Base-by-base conservation (phyloP, 441 rosid species). In the Erysimum pusillum region DNA sequence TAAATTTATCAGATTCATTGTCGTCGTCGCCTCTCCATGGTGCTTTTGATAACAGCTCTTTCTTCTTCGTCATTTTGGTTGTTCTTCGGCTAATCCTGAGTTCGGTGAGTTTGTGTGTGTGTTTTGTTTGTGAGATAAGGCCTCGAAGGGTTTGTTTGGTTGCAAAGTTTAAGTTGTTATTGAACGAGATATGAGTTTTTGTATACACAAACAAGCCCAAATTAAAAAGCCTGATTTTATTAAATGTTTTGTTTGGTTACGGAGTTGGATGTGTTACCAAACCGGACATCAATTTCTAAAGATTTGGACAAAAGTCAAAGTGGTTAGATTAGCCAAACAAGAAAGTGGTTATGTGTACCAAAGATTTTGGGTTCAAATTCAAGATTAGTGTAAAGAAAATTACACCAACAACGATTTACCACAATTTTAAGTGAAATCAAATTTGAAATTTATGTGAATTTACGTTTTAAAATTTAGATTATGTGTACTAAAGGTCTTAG, bases 21-120 rank as follows among this genome's bases (percentile, higher is more conserved):
- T 78, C 84, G 39, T 87, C 93, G 13, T 82, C 93, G 17, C 88
- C 98, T 65, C 99, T 88, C 97, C 97, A 94, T 7, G 98, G 99
- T 7, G 94, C 98, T 59, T 85, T 87, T 2, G 96, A 79, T 14
- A 92, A 81, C 76, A 94, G 83, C 77, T 91, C 94, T 49, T 84
- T 91, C 90, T 88, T 94, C 73, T 78, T 83, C 78, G 71, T 14
- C 83, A 80, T 80, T 48, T 17, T 45, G 32, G 57, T 11, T 25
- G 28, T 22, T 1, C 60, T 36, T 32, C 0, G n/a, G 51, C 36
- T 17, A 42, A 67, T 61, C 4, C 51, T 13, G 11, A 52, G 36
- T 61, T 42, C 35, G 48, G 68, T 10, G 25, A 25, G 28, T 25
- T 25, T 22, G 1, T n/a, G n/a, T n/a, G n/a, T 58, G 15, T 17